Evolutionary conservation across 2,329 filamentous ascomycete species (phyloP).

Genomic region (Aspergillus transmontanensis): DNA sequence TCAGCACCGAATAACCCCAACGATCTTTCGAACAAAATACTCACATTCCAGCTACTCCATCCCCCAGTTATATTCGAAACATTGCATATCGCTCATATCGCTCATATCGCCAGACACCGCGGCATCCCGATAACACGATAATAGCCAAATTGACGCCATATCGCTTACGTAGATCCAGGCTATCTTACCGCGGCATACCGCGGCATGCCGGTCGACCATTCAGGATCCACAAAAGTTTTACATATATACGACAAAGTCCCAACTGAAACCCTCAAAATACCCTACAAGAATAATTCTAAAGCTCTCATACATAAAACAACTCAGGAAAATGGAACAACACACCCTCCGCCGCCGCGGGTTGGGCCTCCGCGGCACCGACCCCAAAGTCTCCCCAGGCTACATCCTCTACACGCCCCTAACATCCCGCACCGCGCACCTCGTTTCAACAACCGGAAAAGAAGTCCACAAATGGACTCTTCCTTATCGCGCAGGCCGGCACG

Average conservation of each 20-base stretch:
- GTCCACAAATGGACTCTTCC: constrained; percentile 49
- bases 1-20: not conserved
- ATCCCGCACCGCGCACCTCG: constrained; percentile 41
- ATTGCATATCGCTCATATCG: not conserved
- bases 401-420: constrained; percentile 48
- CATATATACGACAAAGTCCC: not conserved
- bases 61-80: not conserved
- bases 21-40: not conserved
- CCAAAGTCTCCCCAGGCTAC: constrained; percentile 43
- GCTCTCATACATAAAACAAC: accelerated
- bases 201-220: constrained; percentile 24
- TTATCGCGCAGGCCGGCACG: constrained; percentile 46
- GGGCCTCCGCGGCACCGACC: constrained; percentile 42
- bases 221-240: not conserved
- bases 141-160: constrained; percentile 24
- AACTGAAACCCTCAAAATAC: no score
- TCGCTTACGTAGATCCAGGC: constrained; percentile 9
- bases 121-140: constrained; percentile 21
- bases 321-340: constrained; percentile 45
- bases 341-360: constrained; percentile 46
- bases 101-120: not conserved
- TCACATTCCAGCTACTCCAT: not conserved
- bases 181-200: constrained; percentile 27
- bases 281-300: accelerated
- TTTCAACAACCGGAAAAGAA: constrained; percentile 46